Base-by-base conservation (phyloP, 495 filamentous ascomycete species). In the Poronia punctata region DNA sequence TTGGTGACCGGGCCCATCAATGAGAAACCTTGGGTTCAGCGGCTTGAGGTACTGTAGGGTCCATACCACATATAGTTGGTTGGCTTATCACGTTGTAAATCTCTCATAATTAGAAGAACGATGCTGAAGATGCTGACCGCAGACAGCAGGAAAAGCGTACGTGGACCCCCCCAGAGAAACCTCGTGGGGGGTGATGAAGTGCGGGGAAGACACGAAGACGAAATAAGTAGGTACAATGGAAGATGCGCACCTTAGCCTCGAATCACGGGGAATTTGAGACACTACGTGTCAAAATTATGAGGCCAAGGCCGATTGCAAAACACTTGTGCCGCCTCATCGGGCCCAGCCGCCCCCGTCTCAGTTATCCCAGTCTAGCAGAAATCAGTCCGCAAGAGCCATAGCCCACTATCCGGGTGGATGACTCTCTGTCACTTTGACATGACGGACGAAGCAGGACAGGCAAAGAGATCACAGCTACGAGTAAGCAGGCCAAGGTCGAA, bases 291-390 rank as follows among this genome's bases (percentile, higher is more conserved):
- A 41, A 27, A 32, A n/a, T n/a, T 31, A 21, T 22, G 24, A 14
- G 38, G 27, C 42, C 42, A 45, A 45, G 42, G 26, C 26, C 25
- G 31, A 30, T 43, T 35, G 30, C 32, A 15, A 22, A 43, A 12
- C 19, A 15, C 35, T 33, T 45, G 34, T 45, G 42, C 35, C 21
- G 42, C 35, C 28, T 33, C 35, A 20, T 17, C 35, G 42, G 42
- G 14, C 21, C 26, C 23, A 20, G 12, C 41, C 33, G 20, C 33
- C 25, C 17, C 41, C 41, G 33, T 28, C 42, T 45, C 20, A 35
- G 42, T n/a, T n/a, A n/a, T n/a, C n/a, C n/a, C n/a, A n/a, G n/a
- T n/a, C n/a, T n/a, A n/a, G n/a, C n/a, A n/a, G n/a, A n/a, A n/a
- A n/a, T n/a, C n/a, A n/a, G n/a, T n/a, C n/a, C n/a, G n/a, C n/a